Percentiles rank a stretch among this genome's conserved stretches.
These are phyloP conservation scores for Calocera viscosa DNA, from an alignment of 768 basidiomycete genomes.

Conservation along the genomic window DNA sequence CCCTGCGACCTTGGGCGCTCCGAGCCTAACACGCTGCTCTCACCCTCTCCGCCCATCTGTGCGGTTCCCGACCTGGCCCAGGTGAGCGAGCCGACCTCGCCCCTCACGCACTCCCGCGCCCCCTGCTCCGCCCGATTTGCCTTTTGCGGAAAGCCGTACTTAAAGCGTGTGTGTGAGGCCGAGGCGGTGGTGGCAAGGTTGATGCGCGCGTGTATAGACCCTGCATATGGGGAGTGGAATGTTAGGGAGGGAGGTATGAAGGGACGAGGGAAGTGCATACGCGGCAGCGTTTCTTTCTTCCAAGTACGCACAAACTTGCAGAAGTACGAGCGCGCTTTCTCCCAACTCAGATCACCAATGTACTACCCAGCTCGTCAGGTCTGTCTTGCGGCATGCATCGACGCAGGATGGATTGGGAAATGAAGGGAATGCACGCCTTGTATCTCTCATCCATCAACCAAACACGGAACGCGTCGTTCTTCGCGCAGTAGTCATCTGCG, in stretches of 20 bases:
- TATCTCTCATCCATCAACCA: conserved; percentile 71
- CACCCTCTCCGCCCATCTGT: too few species aligned
- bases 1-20: conserved; percentile 18
- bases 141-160: conserved; percentile 75
- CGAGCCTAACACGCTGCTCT: neutral
- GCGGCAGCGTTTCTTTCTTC: conserved; percentile 64
- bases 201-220: conserved; percentile 48
- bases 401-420: too few species aligned
- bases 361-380: conserved; percentile 39
- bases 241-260: neutral
- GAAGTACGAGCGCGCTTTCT: conserved; percentile 79
- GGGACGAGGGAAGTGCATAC: conserved; percentile 30
- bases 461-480: conserved; percentile 69
- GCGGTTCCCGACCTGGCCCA: conserved; percentile 23
- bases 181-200: conserved; percentile 44
- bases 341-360: conserved; percentile 76
- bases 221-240: conserved; percentile 26
- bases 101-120: conserved; percentile 46
- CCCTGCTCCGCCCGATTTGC: conserved; percentile 44
- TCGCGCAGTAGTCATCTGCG: conserved; percentile 80
- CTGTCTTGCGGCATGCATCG: conserved; percentile 15
- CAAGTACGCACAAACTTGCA: conserved; percentile 86
- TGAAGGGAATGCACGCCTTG: too few species aligned
- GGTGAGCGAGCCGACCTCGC: conserved; percentile 42
- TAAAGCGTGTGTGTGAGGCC: conserved; percentile 65